Conservation (phyloP, 2,329 filamentous ascomycete genomes). For the Cladosporium sp. region DNA sequence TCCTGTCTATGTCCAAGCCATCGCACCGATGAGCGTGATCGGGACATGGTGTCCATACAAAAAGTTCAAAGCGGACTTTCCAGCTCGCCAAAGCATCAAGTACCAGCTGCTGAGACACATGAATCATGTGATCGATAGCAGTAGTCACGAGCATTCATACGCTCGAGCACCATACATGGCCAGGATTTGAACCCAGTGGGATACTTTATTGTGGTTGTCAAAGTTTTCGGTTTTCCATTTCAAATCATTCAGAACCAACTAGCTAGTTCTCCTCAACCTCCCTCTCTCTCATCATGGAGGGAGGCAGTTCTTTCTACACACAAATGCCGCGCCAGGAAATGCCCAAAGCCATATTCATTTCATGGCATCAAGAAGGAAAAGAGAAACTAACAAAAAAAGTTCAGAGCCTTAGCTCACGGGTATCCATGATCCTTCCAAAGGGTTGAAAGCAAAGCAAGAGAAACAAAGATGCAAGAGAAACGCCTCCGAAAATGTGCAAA, state of each 20-base stretch:
- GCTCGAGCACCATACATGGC: no score
- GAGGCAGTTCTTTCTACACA: background rate
- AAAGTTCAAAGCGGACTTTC: no score
- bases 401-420: background rate
- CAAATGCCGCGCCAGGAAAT: constrained; percentile 4
- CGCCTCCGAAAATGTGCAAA: background rate
- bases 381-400: background rate
- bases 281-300: background rate
- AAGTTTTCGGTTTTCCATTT: background rate
- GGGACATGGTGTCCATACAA: no score
- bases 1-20: no score
- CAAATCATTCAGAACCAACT: background rate
- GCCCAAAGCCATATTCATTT: constrained; percentile 1
- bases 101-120: no score
- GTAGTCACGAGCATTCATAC: no score
- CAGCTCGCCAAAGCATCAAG: no score
- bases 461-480: background rate
- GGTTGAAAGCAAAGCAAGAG: background rate
- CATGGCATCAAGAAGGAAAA: background rate
- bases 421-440: background rate
- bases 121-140: no score
- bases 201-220: no score
- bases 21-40: no score
- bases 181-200: no score
- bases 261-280: background rate